Evolutionary conservation across 805 yeast genomes (phyloP).

Genomic region (Wickerhamomyces bisporus): DNA sequence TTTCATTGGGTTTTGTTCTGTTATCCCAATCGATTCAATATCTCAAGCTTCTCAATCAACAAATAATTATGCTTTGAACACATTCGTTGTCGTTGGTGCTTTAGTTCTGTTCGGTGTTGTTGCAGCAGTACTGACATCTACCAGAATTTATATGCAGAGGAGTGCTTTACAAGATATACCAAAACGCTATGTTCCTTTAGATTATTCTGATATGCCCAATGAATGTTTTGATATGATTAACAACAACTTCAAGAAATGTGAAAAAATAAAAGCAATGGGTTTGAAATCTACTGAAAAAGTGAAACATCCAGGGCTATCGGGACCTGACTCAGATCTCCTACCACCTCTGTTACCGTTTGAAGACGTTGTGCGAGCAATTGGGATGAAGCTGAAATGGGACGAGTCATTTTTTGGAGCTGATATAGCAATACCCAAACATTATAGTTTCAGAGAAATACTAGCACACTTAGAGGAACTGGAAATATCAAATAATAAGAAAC

Average conservation of each 20-base stretch:
- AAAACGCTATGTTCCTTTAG: conserved; percentile 64
- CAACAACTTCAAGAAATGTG: conserved; percentile 37
- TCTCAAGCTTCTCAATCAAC: conserved; percentile 52
- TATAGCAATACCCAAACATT: conserved; percentile 31
- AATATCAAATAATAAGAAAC: conserved; percentile 13
- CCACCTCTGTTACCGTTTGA: conserved; percentile 41
- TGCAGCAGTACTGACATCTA: conserved; percentile 45
- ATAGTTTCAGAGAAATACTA: conserved; percentile 38
- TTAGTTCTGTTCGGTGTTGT: conserved; percentile 54
- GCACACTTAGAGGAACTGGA: conserved; percentile 27
- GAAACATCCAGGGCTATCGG: conserved; percentile 48
- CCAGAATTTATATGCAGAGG: conserved; percentile 54
- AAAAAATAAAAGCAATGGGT: conserved; percentile 33
- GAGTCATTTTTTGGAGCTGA: conserved; percentile 34
- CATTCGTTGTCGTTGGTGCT: conserved; percentile 74
- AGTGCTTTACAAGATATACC: conserved; percentile 73
- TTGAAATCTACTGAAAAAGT: conserved; percentile 36
- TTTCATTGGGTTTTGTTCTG: conserved; percentile 56
- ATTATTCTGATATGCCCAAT: conserved; percentile 54
- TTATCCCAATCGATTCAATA: conserved; percentile 78
- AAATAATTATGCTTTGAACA: conserved; percentile 63
- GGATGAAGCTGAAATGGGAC: conserved; percentile 51
- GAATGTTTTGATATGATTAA: conserved; percentile 36
- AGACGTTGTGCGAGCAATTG: conserved; percentile 53
- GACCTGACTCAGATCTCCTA: conserved; percentile 31